Evolutionary conservation across 2,329 filamentous ascomycete genomes (phyloP).

Genomic region (Claviceps sp.): DNA sequence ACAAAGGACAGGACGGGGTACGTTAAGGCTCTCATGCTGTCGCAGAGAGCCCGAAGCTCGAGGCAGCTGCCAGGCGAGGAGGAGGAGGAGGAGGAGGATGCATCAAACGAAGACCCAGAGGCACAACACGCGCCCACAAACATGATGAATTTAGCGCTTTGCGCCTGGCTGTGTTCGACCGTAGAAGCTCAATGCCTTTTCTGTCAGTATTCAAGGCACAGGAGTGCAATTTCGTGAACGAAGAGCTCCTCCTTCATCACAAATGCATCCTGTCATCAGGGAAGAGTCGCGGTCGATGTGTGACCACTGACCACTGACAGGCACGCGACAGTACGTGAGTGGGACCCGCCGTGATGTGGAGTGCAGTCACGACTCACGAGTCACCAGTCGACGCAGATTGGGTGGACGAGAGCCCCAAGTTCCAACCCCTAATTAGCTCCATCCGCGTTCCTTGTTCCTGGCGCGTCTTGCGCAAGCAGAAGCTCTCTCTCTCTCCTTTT

Average conservation of each 20-base stretch:
- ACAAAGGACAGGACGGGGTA: neutral
- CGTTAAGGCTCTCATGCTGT: no score
- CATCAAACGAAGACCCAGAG: neutral
- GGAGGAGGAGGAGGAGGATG: no score
- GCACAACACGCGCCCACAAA: neutral
- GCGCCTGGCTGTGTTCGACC: neutral
- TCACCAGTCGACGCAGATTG: slow-evolving; percentile 1
- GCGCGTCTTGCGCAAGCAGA: neutral
- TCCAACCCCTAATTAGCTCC: neutral
- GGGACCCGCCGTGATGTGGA: neutral
- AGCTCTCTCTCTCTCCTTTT: neutral
- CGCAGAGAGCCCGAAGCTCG: neutral
- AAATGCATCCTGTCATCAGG: neutral
- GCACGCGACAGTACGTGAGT: neutral
- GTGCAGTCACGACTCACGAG: no score
- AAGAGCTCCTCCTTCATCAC: neutral
- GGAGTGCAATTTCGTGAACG: neutral
- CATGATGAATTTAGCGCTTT: neutral
- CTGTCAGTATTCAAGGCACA: neutral
- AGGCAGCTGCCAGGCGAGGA: neutral
- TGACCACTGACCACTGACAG: no score
- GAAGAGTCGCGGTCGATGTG: no score
- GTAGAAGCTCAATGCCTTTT: neutral
- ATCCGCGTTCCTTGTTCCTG: neutral
- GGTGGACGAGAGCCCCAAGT: neutral